Conservation (phyloP, 768 basidiomycete species). For the Termitomyces heimii region DNA sequence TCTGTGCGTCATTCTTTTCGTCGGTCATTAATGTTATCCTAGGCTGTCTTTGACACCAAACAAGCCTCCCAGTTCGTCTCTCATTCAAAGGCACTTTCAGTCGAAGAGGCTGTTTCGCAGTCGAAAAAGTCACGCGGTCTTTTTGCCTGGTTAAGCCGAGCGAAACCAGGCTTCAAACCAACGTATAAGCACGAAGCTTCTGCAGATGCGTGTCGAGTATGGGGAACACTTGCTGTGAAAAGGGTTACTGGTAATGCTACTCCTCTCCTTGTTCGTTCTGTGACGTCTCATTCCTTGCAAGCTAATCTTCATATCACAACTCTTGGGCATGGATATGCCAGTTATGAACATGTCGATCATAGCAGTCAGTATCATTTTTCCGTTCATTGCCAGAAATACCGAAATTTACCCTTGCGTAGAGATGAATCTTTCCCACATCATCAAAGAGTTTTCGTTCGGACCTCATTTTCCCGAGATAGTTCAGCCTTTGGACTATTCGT, state of each 20-base stretch:
- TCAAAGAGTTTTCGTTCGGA: conserved; percentile 95
- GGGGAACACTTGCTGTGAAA: conserved; percentile 77
- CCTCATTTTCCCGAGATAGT: conserved; percentile 93
- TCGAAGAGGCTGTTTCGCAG: conserved; percentile 62
- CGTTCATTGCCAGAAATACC: background rate
- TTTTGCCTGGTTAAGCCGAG: conserved; percentile 49
- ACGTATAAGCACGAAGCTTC: conserved; percentile 67
- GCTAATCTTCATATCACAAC: conserved; percentile 95
- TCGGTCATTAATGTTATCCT: background rate
- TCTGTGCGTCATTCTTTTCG: background rate
- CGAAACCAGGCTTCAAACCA: conserved; percentile 50
- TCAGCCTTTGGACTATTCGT: conserved; percentile 91
- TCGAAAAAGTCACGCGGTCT: conserved; percentile 73
- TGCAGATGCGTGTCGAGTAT: conserved; percentile 80
- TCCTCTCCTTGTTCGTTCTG: background rate
- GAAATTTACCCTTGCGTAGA: conserved; percentile 34
- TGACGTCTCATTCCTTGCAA: conserved; percentile 16
- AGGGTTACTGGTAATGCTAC: conserved; percentile 73
- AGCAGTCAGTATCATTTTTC: conserved; percentile 45
- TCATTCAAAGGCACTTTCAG: conserved; percentile 63
- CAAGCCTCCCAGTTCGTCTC: conserved; percentile 72
- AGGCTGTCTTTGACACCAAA: conserved; percentile 78
- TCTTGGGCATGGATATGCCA: conserved; percentile 90
- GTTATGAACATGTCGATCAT: conserved; percentile 84
- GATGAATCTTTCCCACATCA: conserved; percentile 96